Conservation (phyloP, 169 alveolate genomes). For the Eimeria acervulina region DNA sequence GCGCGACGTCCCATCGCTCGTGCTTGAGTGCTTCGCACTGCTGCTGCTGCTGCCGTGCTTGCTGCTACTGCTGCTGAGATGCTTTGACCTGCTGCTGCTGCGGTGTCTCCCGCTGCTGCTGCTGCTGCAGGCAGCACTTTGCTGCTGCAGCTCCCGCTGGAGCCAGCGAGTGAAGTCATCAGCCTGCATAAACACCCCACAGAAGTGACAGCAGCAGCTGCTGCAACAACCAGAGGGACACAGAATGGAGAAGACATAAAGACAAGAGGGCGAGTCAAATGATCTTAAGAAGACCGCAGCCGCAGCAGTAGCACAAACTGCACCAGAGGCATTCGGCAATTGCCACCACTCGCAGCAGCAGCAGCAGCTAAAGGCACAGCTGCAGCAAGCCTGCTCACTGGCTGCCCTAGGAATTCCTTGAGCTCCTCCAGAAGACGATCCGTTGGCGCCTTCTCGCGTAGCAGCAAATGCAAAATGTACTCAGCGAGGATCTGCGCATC, state of each 20-base stretch:
- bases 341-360: not conserved
- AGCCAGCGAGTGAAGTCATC: slow-evolving; percentile 79
- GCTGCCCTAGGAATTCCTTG: slow-evolving; percentile 72
- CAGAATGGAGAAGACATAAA: not conserved
- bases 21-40: slow-evolving; percentile 43
- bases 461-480: slow-evolving; percentile 62
- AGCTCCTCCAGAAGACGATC: slow-evolving; percentile 70
- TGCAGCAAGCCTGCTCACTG: slow-evolving; percentile 64
- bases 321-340: not conserved
- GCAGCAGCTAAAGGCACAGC: slow-evolving; percentile 1
- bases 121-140: slow-evolving; percentile 79
- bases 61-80: slow-evolving; percentile 80
- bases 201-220: not conserved
- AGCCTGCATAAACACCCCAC: slow-evolving; percentile 55
- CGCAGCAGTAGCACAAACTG: not conserved
- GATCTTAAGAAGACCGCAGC: not conserved
- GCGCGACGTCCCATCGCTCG: slow-evolving; percentile 39
- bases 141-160: slow-evolving; percentile 81
- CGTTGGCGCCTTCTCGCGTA: slow-evolving; percentile 68
- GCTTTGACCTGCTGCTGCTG: slow-evolving; percentile 79
- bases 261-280: not conserved
- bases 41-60: slow-evolving; percentile 79
- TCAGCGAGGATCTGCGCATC: slow-evolving; percentile 78
- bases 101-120: slow-evolving; percentile 75
- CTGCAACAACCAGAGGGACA: not conserved